Percentiles rank a stretch among this genome's conserved stretches.
These are phyloP conservation scores for Corymbia maculata DNA, from an alignment of 345 rosid genomes.

Conservation along the genomic window DNA sequence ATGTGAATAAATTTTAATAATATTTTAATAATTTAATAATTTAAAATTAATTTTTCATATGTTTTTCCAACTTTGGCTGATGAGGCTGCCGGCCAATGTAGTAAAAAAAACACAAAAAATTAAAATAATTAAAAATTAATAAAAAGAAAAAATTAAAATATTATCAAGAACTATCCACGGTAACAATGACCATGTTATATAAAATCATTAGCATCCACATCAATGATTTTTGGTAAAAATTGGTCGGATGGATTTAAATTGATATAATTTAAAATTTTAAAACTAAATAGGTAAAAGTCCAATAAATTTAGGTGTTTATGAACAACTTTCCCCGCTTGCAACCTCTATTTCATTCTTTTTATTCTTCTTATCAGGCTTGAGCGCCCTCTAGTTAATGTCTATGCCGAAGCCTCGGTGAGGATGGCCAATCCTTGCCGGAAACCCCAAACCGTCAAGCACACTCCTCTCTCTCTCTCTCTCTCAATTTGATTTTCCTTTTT, in stretches of 20 bases:
- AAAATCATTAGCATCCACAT: rapidly evolving
- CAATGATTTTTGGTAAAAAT: not conserved
- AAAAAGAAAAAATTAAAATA: too few relatives aligned
- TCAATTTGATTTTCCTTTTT: not conserved
- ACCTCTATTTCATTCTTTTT: not conserved
- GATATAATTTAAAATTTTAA: rapidly evolving
- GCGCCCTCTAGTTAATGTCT: not conserved
- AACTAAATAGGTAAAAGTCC: rapidly evolving
- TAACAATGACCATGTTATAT: too few relatives aligned
- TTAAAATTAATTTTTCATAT: too few relatives aligned
- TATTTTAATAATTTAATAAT: too few relatives aligned
- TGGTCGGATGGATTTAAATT: too few relatives aligned
- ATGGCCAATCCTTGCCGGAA: not conserved
- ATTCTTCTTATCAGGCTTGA: not conserved
- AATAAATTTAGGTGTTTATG: too few relatives aligned
- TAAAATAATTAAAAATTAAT: too few relatives aligned
- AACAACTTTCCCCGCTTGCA: not conserved
- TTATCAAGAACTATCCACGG: too few relatives aligned
- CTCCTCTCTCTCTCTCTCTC: not conserved
- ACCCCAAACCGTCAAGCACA: not conserved
- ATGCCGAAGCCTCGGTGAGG: not conserved
- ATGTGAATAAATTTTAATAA: too few relatives aligned
- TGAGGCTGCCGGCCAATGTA: not conserved
- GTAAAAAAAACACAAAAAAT: too few relatives aligned
- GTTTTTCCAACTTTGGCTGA: too few relatives aligned